Percentiles rank a stretch among this genome's conserved stretches.
These are phyloP conservation scores for Cystobasidium sp. DNA, from an alignment of 1,284 basidiomycete species.

Conservation along the genomic window DNA sequence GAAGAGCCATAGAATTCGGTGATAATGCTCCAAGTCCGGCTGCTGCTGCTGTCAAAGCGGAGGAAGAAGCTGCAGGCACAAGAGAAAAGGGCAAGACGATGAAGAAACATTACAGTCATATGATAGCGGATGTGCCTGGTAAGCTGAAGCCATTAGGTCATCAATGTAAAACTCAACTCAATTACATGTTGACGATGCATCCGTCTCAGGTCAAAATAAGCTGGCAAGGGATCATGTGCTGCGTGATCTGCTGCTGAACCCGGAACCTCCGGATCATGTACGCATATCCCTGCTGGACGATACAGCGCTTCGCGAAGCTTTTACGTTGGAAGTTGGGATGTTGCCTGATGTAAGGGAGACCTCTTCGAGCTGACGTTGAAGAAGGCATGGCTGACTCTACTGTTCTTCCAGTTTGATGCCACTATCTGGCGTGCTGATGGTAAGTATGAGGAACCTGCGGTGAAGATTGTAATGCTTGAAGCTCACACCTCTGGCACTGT, in stretches of 20 bases:
- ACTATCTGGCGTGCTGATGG: constrained; percentile 40
- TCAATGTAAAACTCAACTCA: too few species aligned
- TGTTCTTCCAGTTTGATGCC: constrained; percentile 22
- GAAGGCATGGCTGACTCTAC: background rate
- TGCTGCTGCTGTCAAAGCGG: background rate
- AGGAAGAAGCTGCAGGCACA: constrained; percentile 18
- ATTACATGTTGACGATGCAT: too few species aligned
- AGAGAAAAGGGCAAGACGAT: constrained; percentile 46
- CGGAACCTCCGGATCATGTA: constrained; percentile 45
- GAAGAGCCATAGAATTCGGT: constrained; percentile 18
- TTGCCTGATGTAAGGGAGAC: constrained; percentile 27
- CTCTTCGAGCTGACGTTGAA: background rate
- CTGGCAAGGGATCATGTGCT: constrained; percentile 48
- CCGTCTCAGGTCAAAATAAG: constrained; percentile 46
- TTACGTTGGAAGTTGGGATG: constrained; percentile 48
- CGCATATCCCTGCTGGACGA: constrained; percentile 45
- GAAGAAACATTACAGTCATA: constrained; percentile 50
- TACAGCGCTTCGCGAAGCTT: constrained; percentile 47
- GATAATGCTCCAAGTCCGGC: constrained; percentile 1
- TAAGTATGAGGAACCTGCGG: background rate
- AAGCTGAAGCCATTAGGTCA: background rate
- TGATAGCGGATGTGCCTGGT: constrained; percentile 52
- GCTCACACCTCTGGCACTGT: background rate
- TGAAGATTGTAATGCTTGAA: background rate
- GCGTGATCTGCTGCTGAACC: constrained; percentile 48